Conservation (phyloP, 73 alveolate genomes). For the Stentor coeruleus region DNA sequence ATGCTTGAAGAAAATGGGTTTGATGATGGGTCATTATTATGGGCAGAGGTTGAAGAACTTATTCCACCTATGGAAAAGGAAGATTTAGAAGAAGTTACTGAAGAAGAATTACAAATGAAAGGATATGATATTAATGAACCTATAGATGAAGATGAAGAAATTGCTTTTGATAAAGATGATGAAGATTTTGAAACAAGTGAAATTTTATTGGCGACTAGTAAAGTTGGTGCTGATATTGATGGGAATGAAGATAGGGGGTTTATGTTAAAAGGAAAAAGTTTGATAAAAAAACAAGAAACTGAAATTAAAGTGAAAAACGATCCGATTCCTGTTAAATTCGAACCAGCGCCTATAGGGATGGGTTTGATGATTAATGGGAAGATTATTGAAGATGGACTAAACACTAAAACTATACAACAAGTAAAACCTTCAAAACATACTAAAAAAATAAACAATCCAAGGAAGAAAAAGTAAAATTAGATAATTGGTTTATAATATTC, state of each 20-base stretch:
- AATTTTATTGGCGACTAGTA: background rate
- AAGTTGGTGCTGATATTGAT: background rate
- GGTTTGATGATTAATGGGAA: slow-evolving; percentile 18
- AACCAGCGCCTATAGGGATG: background rate
- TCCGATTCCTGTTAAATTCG: background rate
- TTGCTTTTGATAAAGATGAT: background rate
- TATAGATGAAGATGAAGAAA: background rate
- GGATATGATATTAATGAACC: background rate
- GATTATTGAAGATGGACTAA: slow-evolving; percentile 23
- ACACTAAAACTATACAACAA: background rate
- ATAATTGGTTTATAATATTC: no score
- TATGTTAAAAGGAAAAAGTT: background rate
- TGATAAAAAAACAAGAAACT: background rate
- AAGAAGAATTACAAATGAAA: background rate
- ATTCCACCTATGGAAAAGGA: background rate
- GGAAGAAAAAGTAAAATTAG: no score
- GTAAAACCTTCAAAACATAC: slow-evolving; percentile 14
- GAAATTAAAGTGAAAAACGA: background rate
- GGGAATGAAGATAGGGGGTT: background rate
- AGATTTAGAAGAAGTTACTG: background rate
- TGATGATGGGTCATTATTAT: background rate
- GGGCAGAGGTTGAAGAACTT: background rate
- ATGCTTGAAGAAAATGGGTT: slow-evolving; percentile 19
- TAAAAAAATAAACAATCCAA: no score
- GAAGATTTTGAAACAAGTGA: slow-evolving; percentile 5